A percentile compares a stretch with the other conserved stretches of the same genome.
Evolutionary conservation across 1,284 basidiomycete species (phyloP).

Genomic region (Trichosporon asahii): DNA sequence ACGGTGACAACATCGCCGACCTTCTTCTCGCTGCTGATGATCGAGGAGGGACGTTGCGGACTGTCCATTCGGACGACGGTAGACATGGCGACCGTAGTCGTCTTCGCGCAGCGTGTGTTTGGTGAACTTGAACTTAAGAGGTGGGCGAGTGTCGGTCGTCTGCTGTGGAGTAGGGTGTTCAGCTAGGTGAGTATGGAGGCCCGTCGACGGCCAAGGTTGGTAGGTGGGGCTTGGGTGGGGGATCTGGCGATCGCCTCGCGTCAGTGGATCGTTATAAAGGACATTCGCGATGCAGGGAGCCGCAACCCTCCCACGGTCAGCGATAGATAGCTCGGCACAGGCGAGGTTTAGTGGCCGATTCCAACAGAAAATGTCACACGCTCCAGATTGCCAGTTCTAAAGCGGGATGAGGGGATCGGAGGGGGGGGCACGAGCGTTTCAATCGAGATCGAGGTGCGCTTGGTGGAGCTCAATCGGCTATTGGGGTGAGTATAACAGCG

Average conservation of each 20-base stretch:
- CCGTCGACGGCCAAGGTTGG: neutral
- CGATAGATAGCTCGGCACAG: neutral
- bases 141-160: neutral
- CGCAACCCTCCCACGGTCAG: neutral
- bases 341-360: slow-evolving; percentile 1
- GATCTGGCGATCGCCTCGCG: neutral
- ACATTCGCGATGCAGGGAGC: neutral
- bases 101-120: neutral
- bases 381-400: neutral
- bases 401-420: neutral
- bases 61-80: neutral
- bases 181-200: neutral
- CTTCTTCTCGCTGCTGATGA: slow-evolving; percentile 10
- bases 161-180: neutral
- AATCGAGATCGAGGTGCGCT: neutral
- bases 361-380: neutral
- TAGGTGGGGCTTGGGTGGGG: neutral
- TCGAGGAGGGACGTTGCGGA: neutral
- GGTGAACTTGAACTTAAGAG: neutral
- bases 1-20: slow-evolving; percentile 5
- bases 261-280: slow-evolving; percentile 2
- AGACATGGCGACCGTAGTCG: neutral
- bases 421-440: neutral
- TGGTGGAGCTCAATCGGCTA: neutral
- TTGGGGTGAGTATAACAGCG: neutral